Base-by-base conservation (phyloP, 2,329 filamentous ascomycete species). In the Ophiocordyceps camponoti-leonardi region DNA sequence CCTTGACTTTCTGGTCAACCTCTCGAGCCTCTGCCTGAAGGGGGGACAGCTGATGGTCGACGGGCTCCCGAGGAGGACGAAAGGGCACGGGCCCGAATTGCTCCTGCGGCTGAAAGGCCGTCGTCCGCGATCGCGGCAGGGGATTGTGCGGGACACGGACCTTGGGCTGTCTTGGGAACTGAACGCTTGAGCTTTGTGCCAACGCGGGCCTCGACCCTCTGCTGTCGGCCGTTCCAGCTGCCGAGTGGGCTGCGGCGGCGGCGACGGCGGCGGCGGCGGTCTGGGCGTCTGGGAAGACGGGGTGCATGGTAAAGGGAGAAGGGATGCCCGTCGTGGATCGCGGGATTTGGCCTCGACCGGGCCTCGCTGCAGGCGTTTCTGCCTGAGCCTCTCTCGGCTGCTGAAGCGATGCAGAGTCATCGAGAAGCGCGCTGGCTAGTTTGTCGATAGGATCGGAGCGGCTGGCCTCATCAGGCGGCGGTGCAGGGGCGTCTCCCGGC, bases 1-100 rank as follows among this genome's bases (percentile, higher is more conserved):
- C 57, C 5, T 46, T 45, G 12, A 63, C 49, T 47, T 66, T 65
- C n/a, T 56, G 46, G 23, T 56, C 56, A 28, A 65, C 56, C 23
- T 58, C 53, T 4, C 57, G 52, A 14, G 55, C 46, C 19, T 47
- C 37, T 41, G 40, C 22, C 4, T 23, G 42, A 19, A 16, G 19
- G 35, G 42, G n/a, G 12, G 19, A 26, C 16, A 18, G 33, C 33
- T 40, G 6, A 26, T 31, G 28, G 13, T 20, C 37, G 6, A 23
- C 30, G 13, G 30, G 23, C 20, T 37, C n/a, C 12, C 31, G 16
- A 20, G 18, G 26, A 33, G 26, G 31, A 22, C 28, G 26, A 20
- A 43, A 35, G 20, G 42, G 20, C 18, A 31, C 7, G 6, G 31
- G 14, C 6, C 31, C 31, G 31, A 16, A 35, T n/a, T 35, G 31